These are phyloP conservation scores for Ichthyophthirius multifiliis DNA, from an alignment of 169 alveolate species.

Conservation along the genomic window DNA sequence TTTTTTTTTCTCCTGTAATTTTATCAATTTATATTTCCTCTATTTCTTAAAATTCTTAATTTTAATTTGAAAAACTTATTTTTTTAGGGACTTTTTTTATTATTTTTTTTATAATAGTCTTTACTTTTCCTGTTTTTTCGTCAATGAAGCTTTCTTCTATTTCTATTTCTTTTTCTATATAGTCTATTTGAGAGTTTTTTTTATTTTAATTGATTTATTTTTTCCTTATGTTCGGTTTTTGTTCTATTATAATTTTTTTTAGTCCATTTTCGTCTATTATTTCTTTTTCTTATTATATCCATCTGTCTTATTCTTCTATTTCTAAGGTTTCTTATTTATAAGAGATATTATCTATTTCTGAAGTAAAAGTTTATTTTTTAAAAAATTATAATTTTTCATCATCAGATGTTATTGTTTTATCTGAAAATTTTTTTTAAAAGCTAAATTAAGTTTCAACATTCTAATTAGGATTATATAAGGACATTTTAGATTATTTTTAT, in stretches of 20 bases:
- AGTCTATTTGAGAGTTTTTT: background rate
- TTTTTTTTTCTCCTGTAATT: no score
- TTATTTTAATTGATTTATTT: background rate
- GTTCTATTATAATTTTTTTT: constrained; percentile 3
- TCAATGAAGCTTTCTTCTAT: background rate
- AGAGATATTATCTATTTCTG: no score
- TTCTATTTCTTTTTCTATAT: background rate
- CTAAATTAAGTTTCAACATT: no score
- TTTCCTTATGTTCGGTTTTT: background rate
- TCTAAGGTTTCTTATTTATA: background rate
- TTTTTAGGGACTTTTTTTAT: background rate
- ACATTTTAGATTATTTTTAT: background rate
- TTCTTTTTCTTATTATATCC: constrained; percentile 16
- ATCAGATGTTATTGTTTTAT: no score
- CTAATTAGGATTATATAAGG: background rate
- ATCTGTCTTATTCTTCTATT: constrained; percentile 27
- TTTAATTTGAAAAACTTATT: no score
- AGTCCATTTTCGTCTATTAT: constrained; percentile 29
- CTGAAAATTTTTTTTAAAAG: no score
- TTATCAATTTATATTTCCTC: no score
- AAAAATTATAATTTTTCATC: no score
- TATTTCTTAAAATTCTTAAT: no score
- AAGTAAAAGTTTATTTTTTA: no score
- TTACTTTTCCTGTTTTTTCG: background rate
- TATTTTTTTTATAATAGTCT: background rate